Evolutionary conservation across 495 filamentous ascomycete genomes (phyloP), one percentile per base, ranked within the genome.

Genomic region (Penicillium daleae): DNA sequence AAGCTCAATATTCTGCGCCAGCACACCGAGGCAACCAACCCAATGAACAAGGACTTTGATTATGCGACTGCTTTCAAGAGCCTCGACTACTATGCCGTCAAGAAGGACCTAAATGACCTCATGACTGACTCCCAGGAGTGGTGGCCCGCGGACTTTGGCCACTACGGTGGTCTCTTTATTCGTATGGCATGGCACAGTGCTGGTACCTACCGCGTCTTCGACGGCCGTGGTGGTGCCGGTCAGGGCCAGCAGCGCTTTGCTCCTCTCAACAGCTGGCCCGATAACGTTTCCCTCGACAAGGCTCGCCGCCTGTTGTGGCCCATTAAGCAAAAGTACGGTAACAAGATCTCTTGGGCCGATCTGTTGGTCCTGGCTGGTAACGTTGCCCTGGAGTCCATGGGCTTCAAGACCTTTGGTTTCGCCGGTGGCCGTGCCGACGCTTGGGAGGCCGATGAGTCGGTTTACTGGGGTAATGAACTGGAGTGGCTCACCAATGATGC

Each of bases 261-360:
- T 17, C 89, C 89, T 12, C 84, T 91, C 67, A 91, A 91, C 86
- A 88, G 85, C 79, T 91, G 89, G 89, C 89, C 89, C 59, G 89
- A 91, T 78, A 91, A 91, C 64, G 87, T 86, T 62, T 85, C 80
- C 66, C 82, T 91, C 52, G 89, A 91, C 83, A 91, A 91, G 83
- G 88, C 87, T 37, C 89, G 89, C 56, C 88, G 89, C 62, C 83
- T 91, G 60, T 74, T 91, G 56, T 91, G 89, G 89, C 89, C 89
- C 67, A 85, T 91, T 77, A 91, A 91, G 80, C 87, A 90, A 67
- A 91, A 91, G 82, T 91, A 91, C 69, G 89, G 89, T 71, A 83
- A 85, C 83, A 90, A 89, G 81, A 88, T 91, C 71, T 91, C 89
- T 5, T 91, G 89, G 89, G 86, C 87, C 27, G 89, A 91, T 68